A percentile compares a stretch with the other conserved stretches of the same genome.
These are phyloP conservation scores for Neonectria hederae DNA, from an alignment of 2,329 filamentous ascomycete species.

Conservation along the genomic window DNA sequence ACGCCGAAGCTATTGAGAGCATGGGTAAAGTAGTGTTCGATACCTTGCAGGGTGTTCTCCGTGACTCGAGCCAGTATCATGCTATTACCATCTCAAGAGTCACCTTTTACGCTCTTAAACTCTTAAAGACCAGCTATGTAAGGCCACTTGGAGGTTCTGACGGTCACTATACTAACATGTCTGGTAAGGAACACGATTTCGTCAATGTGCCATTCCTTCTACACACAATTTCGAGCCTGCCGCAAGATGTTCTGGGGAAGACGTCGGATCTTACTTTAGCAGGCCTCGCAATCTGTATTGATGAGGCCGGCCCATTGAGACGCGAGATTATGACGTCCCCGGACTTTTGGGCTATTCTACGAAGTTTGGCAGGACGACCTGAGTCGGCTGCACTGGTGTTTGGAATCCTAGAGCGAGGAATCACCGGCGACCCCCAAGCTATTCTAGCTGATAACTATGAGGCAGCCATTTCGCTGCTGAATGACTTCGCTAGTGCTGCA, in stretches of 20 bases:
- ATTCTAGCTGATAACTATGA: slow-evolving; percentile 98
- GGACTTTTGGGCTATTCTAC: slow-evolving; percentile 94
- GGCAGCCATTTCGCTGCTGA: slow-evolving; percentile 82
- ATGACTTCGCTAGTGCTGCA: slow-evolving; percentile 88
- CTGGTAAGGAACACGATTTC: slow-evolving; percentile 80
- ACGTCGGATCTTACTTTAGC: slow-evolving; percentile 80
- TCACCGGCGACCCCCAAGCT: slow-evolving; percentile 77
- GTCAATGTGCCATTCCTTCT: slow-evolving; percentile 91
- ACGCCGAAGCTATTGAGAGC: slow-evolving; percentile 74
- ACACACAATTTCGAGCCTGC: slow-evolving; percentile 89
- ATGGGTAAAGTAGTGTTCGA: slow-evolving; percentile 85
- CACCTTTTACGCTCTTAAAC: slow-evolving; percentile 84
- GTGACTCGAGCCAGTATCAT: slow-evolving; percentile 82
- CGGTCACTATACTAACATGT: slow-evolving; percentile 31
- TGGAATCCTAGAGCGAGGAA: slow-evolving; percentile 82
- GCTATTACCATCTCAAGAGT: slow-evolving; percentile 84
- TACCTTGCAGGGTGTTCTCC: slow-evolving; percentile 80
- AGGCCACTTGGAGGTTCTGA: slow-evolving; percentile 47
- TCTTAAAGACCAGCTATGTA: slow-evolving; percentile 87
- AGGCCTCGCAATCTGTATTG: slow-evolving; percentile 82
- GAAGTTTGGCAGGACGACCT: slow-evolving; percentile 73
- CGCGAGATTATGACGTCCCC: slow-evolving; percentile 96
- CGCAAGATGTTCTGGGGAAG: slow-evolving; percentile 78
- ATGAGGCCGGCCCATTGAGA: slow-evolving; percentile 78
- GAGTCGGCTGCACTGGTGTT: slow-evolving; percentile 84